Percentiles rank a stretch among this genome's conserved stretches.
Conservation (phyloP, 2,329 filamentous ascomycete species). For the Penicillium palitans region DNA sequence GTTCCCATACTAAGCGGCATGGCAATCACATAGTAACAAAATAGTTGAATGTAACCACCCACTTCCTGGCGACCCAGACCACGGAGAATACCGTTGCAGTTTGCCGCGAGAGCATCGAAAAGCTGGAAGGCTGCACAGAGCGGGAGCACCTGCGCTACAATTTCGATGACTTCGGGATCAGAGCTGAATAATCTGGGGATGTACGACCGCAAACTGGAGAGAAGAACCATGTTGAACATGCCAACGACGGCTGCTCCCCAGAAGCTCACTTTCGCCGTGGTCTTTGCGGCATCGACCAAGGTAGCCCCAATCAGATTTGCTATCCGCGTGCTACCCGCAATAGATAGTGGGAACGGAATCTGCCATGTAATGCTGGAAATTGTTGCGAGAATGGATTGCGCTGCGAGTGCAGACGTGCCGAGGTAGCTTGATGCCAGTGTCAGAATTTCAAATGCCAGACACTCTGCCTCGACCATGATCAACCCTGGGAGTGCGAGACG, state of each 20-base stretch:
- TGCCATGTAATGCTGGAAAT: constrained; percentile 81
- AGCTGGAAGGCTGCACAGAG: constrained; percentile 86
- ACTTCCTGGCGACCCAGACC: constrained; percentile 87
- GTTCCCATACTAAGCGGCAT: constrained; percentile 79
- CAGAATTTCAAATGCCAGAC: constrained; percentile 87
- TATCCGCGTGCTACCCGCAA: constrained; percentile 83
- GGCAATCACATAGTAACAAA: constrained; percentile 82
- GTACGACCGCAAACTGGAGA: constrained; percentile 67
- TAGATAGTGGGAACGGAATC: constrained; percentile 86
- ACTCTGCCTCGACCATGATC: constrained; percentile 92
- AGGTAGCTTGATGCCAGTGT: constrained; percentile 81
- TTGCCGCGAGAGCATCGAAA: constrained; percentile 77
- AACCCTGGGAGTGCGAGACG: constrained; percentile 83
- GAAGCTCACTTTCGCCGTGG: constrained; percentile 75
- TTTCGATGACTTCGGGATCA: constrained; percentile 66
- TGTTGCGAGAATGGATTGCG: constrained; percentile 81
- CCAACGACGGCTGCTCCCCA: constrained; percentile 69
- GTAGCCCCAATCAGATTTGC: constrained; percentile 90
- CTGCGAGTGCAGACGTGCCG: constrained; percentile 75
- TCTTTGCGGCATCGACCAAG: constrained; percentile 76
- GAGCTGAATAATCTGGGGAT: constrained; percentile 79
- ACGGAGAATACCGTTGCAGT: constrained; percentile 79
- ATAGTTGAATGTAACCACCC: constrained; percentile 83
- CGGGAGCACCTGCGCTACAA: constrained; percentile 71
- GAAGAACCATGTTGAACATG: constrained; percentile 71